Conservation (phyloP, 2,329 filamentous ascomycete species). For the Aaosphaeria pasadenensis region DNA sequence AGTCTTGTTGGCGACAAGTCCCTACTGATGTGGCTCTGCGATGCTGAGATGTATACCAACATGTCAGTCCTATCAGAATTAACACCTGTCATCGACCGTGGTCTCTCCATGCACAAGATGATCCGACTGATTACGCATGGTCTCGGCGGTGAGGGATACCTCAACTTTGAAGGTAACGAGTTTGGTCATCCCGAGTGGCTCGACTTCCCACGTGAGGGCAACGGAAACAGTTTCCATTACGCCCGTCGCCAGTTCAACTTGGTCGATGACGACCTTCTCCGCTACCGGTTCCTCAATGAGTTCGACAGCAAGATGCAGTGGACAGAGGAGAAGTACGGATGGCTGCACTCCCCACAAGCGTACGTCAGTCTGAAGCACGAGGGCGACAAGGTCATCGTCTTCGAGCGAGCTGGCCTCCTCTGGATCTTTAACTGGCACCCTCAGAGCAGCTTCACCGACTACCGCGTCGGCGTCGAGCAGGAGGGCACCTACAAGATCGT, state of each 20-base stretch:
- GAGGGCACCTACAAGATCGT: slow-evolving; percentile 84
- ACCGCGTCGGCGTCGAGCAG: slow-evolving; percentile 82
- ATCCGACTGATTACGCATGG: slow-evolving; percentile 90
- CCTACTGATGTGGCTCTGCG: slow-evolving; percentile 96
- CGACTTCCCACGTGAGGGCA: slow-evolving; percentile 92
- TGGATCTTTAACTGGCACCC: slow-evolving; percentile 98
- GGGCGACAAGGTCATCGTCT: slow-evolving; percentile 89
- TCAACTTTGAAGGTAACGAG: slow-evolving; percentile 98
- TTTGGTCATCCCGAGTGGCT: slow-evolving; percentile 99
- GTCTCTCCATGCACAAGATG: slow-evolving; percentile 94
- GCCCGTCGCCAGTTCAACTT: slow-evolving; percentile 91
- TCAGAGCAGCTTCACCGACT: slow-evolving; percentile 81
- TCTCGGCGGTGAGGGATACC: slow-evolving; percentile 91
- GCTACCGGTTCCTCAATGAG: slow-evolving; percentile 88
- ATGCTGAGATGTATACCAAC: slow-evolving; percentile 95
- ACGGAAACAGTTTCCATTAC: slow-evolving; percentile 92
- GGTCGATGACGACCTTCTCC: slow-evolving; percentile 77
- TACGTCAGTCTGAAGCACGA: slow-evolving; percentile 95
- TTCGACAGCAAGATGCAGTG: slow-evolving; percentile 92
- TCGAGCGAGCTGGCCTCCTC: slow-evolving; percentile 84
- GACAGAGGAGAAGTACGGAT: slow-evolving; percentile 83
- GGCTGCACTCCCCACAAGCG: slow-evolving; percentile 81
- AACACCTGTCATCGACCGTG: slow-evolving; percentile 84
- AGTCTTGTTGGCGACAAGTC: slow-evolving; percentile 96
- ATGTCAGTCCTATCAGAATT: slow-evolving; percentile 86